Conservation (phyloP, 176 grass and related monocot genomes). For the Lolium multiflorum region DNA sequence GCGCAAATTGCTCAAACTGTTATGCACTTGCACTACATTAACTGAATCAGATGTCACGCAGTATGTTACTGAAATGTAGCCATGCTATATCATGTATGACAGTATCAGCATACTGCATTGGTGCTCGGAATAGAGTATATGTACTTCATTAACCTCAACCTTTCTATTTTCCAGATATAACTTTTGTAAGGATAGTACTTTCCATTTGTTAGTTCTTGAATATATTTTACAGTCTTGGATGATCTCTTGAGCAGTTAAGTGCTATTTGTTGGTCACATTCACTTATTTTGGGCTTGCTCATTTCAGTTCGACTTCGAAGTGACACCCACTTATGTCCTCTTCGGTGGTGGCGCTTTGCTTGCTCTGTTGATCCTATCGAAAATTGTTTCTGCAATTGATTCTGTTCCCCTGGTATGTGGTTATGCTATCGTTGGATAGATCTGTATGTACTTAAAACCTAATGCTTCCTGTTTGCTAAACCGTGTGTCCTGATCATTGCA, state of each 20-base stretch:
- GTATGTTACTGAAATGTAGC: not conserved
- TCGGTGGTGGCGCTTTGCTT: constrained; percentile 58
- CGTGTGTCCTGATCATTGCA: constrained; percentile 34
- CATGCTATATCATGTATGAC: not conserved
- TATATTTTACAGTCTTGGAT: not conserved
- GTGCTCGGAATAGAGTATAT: not conserved
- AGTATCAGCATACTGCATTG: not conserved
- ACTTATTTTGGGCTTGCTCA: not conserved
- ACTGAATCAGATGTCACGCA: not conserved
- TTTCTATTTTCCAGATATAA: constrained; percentile 24
- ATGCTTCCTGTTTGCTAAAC: not conserved
- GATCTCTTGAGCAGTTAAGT: not conserved
- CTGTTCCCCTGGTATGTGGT: constrained; percentile 81
- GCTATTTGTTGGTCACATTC: constrained; percentile 5
- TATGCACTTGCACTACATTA: not conserved
- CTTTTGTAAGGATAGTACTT: not conserved
- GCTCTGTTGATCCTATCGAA: constrained; percentile 64
- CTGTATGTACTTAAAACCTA: not conserved
- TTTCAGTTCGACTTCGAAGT: constrained; percentile 81
- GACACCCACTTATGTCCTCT: constrained; percentile 56
- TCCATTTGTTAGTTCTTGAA: not conserved
- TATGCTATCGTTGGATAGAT: not conserved
- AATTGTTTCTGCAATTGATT: constrained; percentile 74
- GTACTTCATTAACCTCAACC: not conserved
- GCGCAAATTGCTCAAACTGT: not conserved